phyloP scores from a whole-genome alignment of 2,329 filamentous ascomycete genomes.

The Mycosphaerella arachidis region DNA sequence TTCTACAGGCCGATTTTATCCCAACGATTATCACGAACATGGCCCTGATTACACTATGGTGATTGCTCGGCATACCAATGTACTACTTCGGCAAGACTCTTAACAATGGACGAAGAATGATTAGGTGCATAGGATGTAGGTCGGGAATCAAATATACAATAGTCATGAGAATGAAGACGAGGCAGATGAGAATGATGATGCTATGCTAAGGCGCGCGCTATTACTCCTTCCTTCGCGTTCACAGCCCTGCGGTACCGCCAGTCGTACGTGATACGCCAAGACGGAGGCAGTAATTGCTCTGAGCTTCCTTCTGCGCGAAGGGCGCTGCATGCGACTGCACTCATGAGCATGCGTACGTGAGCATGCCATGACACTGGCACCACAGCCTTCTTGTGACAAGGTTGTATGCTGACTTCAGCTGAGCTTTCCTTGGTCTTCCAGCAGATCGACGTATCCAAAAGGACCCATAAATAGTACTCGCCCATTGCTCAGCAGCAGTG shows the following conservation, averaged over 20 bases:
- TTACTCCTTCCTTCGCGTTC: not conserved
- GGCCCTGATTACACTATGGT: conserved; percentile 50
- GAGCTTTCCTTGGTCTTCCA: too few species aligned
- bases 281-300: too few species aligned
- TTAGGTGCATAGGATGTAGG: conserved; percentile 50
- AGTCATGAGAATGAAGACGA: too few species aligned
- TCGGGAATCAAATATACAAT: not conserved
- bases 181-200: too few species aligned
- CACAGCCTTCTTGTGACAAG: too few species aligned
- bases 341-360: too few species aligned
- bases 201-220: not conserved
- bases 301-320: too few species aligned
- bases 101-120: conserved; percentile 51
- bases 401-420: too few species aligned
- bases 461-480: not conserved
- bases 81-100: conserved; percentile 57
- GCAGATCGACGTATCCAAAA: not conserved
- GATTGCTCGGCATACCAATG: conserved; percentile 51
- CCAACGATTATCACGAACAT: conserved; percentile 59
- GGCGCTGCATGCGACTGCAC: too few species aligned
- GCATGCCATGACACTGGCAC: too few species aligned
- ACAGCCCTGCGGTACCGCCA: too few species aligned
- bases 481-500: not conserved
- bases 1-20: conserved; percentile 47
- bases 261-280: too few species aligned